Base-by-base conservation (phyloP, 306 rosid species). In the Echinosophora koreensis region DNA sequence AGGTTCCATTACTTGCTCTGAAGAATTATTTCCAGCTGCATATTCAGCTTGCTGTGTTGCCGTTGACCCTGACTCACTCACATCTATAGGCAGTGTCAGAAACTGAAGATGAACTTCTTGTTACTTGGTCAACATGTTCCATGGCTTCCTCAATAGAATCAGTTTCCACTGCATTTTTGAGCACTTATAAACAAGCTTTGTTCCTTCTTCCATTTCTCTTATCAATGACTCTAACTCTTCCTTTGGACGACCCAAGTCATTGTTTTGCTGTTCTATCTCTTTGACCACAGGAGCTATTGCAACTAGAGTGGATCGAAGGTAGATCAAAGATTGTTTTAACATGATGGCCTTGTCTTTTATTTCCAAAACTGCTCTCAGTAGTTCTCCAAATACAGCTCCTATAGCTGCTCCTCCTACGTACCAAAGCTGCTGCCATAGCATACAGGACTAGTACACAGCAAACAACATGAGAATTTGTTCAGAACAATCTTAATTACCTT, bases 341-440 rank as follows among this genome's bases (percentile, higher is more conserved):
- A 4, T 5, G 2, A 18, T 10, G 1, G 30, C 74, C 3, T 32
- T 50, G 28, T 49, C 57, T 28, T 47, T 69, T 22, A 14, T 9
- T 3, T 69, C 6, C 44, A 69, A 28, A 14, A 69, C 14, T n/a
- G 59, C 46, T 2, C 8, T 69, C n/a, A 69, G 10, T 11, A 69
- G 30, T 69, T 69, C n/a, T n/a, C n/a, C n/a, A n/a, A n/a, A n/a
- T n/a, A n/a, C n/a, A n/a, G n/a, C n/a, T n/a, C n/a, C n/a, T 12
- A 68, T 0, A 8, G 27, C 73, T 2, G 42, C 73, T 14, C 74
- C 74, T 28, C 60, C 74, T 47, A 69, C 4, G n/a, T n/a, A n/a
- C n/a, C 12, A 67, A 15, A 0, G 41, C 5, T 34, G 5, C 44
- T n/a, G 62, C 62, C 62, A 69, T 69, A 27, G 32, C 10, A 18